Evolutionary conservation across 2,329 filamentous ascomycete genomes (phyloP).

Genomic region (Scedosporium minutisporum): DNA sequence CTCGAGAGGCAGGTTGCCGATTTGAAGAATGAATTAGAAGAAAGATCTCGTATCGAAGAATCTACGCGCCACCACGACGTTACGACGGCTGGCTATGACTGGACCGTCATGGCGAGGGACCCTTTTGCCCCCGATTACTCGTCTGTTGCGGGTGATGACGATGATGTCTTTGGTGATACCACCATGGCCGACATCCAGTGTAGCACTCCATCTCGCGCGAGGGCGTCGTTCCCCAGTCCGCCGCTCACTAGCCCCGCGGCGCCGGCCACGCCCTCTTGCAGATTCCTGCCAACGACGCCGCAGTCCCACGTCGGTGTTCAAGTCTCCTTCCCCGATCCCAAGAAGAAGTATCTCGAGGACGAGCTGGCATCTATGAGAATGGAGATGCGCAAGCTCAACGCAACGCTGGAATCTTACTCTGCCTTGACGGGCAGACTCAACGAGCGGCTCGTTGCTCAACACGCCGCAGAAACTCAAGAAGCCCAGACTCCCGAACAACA

Average conservation of each 20-base stretch:
- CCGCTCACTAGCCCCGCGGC: conserved; percentile 42
- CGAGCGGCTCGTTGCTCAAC: conserved; percentile 20
- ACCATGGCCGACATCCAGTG: conserved; percentile 40
- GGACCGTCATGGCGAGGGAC: conserved; percentile 40
- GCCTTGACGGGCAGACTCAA: conserved; percentile 27
- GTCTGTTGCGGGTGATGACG: conserved; percentile 25
- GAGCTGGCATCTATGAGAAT: conserved; percentile 38
- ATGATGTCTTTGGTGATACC: conserved; percentile 35
- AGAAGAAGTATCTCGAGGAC: conserved; percentile 31
- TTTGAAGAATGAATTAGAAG: conserved; percentile 23
- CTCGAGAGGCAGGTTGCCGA: conserved; percentile 29
- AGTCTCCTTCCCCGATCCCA: conserved; percentile 29
- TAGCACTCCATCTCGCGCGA: conserved; percentile 38
- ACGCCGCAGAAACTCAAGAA: not conserved
- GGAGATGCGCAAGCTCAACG: conserved; percentile 37
- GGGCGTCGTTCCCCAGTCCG: conserved; percentile 43
- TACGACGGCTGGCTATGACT: conserved; percentile 25
- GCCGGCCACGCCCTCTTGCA: conserved; percentile 27
- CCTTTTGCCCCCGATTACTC: conserved; percentile 31
- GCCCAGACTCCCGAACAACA: not conserved
- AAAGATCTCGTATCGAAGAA: conserved; percentile 12
- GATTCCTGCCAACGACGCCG: conserved; percentile 13
- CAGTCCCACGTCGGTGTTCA: conserved; percentile 29
- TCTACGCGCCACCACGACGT: not conserved
- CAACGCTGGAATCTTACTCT: conserved; percentile 37